Evolutionary conservation across 2,329 filamentous ascomycete species (phyloP), one percentile per base, ranked within the genome.

Genomic region (Colletotrichum scovillei): DNA sequence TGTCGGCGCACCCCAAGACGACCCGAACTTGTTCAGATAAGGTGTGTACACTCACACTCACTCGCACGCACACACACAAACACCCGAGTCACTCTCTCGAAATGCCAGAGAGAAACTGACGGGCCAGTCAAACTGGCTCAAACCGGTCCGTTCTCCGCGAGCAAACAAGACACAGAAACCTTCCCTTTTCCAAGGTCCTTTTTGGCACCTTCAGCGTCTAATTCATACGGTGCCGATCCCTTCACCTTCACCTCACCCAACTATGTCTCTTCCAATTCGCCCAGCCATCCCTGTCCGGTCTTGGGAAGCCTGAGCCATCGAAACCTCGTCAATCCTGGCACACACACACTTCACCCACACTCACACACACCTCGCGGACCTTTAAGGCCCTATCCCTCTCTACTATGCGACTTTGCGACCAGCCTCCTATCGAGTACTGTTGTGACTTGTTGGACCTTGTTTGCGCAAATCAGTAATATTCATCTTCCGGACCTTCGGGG

Each of bases 201-300:
- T 28, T 26, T 62, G 12, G 22, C 9, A 56, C 57, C 57, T 65
- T 32, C 42, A n/a, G 42, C 63, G 38, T 57, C 62, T 57, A 42
- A 24, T 68, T 38, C 62, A 24, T 56, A 56, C 49, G 35, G 46
- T 57, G 52, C 58, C 65, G 58, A 58, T 52, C 64, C 69, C 65
- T 26, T 28, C 11, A 49, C 55, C 65, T 52, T 69, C 65, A 58
- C 49, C 66, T 53, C 30, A 30, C 14, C 28, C 49, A 26, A 53
- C 55, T 55, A 7, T 49, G 19, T 64, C 59, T 62, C 66, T 56
- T 64, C 67, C 42, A 57, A 73, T 55, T 70, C 59, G 66, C 46
- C 66, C 70, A 64, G 70, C 94, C 30, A 73, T 73, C 66, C 66
- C 53, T 70, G 70, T 65, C 66, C 66, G 60, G 59, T 64, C 60